These are phyloP conservation scores for Phaeoacremonium minimum DNA, from an alignment of 2,329 filamentous ascomycete species.

Conservation along the genomic window DNA sequence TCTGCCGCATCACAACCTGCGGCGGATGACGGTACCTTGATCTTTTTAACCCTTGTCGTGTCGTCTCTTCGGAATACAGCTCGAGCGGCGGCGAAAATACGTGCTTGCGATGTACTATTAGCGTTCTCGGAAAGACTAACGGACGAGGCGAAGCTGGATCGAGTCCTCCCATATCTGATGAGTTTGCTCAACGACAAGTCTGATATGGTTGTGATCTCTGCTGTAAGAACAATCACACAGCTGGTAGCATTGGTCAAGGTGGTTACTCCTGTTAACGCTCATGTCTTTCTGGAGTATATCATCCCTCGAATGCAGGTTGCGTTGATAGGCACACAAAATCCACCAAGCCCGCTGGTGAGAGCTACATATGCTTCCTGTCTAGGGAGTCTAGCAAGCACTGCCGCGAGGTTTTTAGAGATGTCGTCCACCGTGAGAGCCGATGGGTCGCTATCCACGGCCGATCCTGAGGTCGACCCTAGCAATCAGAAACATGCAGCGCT, in stretches of 20 bases:
- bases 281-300: constrained; percentile 66
- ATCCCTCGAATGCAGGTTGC: constrained; percentile 58
- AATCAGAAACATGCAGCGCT: constrained; percentile 64
- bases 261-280: constrained; percentile 74
- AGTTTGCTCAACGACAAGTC: constrained; percentile 75
- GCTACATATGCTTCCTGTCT: constrained; percentile 92
- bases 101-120: constrained; percentile 85
- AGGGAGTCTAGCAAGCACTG: constrained; percentile 81
- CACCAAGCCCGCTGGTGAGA: constrained; percentile 67
- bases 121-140: constrained; percentile 89
- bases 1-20: constrained; percentile 56
- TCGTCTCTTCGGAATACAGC: constrained; percentile 87
- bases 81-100: constrained; percentile 78
- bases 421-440: constrained; percentile 83
- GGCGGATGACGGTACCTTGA: constrained; percentile 82
- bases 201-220: constrained; percentile 80
- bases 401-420: constrained; percentile 82
- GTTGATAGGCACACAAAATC: constrained; percentile 38
- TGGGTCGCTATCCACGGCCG: constrained; percentile 70
- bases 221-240: constrained; percentile 82
- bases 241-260: constrained; percentile 81
- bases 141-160: constrained; percentile 92
- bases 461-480: constrained; percentile 75
- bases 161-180: constrained; percentile 87
- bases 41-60: constrained; percentile 85